Percentiles rank a stretch among this genome's conserved stretches.
Conservation (phyloP, 139 green algal species). For the Chlamydomonas schloesseri region DNA sequence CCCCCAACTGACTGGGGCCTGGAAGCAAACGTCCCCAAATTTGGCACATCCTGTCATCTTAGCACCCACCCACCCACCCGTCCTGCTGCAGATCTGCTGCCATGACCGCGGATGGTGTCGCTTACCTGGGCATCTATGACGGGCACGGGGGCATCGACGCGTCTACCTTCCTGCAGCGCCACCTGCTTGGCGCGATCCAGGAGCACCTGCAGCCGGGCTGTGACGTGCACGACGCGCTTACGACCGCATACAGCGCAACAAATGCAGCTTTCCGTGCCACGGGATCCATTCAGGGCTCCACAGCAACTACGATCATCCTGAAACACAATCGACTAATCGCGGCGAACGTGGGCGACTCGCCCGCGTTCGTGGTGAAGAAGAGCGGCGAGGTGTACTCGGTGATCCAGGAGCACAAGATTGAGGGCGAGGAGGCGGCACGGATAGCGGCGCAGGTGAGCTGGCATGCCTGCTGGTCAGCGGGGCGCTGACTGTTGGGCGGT, state of each 20-base stretch:
- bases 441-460: not conserved
- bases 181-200: constrained; percentile 23
- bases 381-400: constrained; percentile 21
- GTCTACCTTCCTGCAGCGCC: constrained; percentile 29
- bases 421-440: constrained; percentile 31
- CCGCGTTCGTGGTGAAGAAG: constrained; percentile 33
- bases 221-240: constrained; percentile 28
- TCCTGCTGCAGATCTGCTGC: constrained; percentile 6
- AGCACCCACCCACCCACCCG: no score
- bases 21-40: no score
- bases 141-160: constrained; percentile 33
- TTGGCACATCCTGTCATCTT: no score
- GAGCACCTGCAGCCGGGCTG: constrained; percentile 25
- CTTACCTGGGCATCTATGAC: constrained; percentile 33
- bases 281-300: constrained; percentile 38
- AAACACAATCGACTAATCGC: constrained; percentile 21
- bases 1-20: no score
- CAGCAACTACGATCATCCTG: constrained; percentile 25
- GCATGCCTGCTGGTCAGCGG: no score
- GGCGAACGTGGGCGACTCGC: constrained; percentile 43
- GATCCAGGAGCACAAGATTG: constrained; percentile 36
- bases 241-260: not conserved
- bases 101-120: constrained; percentile 13
- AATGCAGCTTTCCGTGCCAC: constrained; percentile 29
- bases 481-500: no score